phyloP scores from a whole-genome alignment of 345 rosid species.

The Acer saccharum region DNA sequence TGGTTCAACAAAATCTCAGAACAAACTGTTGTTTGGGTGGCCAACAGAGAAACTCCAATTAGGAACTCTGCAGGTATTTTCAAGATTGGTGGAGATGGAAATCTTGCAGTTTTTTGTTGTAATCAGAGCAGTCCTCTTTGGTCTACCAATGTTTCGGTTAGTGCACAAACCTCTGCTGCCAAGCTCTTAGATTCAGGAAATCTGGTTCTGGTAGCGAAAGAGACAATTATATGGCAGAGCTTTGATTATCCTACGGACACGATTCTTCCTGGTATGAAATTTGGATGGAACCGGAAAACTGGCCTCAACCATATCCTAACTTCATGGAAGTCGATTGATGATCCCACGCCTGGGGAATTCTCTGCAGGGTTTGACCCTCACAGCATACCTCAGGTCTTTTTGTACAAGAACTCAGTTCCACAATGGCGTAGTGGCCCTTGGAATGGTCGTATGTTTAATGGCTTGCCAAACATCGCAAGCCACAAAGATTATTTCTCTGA shows the following conservation, averaged over 20 bases:
- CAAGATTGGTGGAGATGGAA: slow-evolving; percentile 9
- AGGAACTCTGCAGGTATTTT: slow-evolving; percentile 20
- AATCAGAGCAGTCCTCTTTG: slow-evolving; percentile 4
- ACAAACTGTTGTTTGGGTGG: slow-evolving; percentile 33
- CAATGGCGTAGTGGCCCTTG: slow-evolving; percentile 19
- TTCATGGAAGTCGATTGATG: slow-evolving; percentile 34
- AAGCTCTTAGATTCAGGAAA: slow-evolving; percentile 39
- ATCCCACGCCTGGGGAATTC: slow-evolving; percentile 22
- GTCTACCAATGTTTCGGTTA: slow-evolving; percentile 20
- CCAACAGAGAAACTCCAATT: slow-evolving; percentile 27
- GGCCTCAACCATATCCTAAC: slow-evolving; percentile 17
- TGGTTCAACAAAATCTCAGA: slow-evolving; percentile 23
- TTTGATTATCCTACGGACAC: slow-evolving; percentile 36
- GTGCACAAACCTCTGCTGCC: background rate
- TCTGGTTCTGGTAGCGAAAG: slow-evolving; percentile 8
- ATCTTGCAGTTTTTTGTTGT: slow-evolving; percentile 15
- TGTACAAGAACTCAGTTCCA: background rate
- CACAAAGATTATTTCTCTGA: background rate
- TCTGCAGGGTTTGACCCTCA: background rate
- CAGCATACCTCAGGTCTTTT: background rate
- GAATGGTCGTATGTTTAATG: slow-evolving; percentile 11
- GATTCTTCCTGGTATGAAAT: slow-evolving; percentile 13
- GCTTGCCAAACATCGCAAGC: background rate
- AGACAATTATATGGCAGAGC: slow-evolving; percentile 32
- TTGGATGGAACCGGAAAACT: slow-evolving; percentile 21